phyloP scores from a whole-genome alignment of 495 filamentous ascomycete species.

The Talaromyces proteolyticus region DNA sequence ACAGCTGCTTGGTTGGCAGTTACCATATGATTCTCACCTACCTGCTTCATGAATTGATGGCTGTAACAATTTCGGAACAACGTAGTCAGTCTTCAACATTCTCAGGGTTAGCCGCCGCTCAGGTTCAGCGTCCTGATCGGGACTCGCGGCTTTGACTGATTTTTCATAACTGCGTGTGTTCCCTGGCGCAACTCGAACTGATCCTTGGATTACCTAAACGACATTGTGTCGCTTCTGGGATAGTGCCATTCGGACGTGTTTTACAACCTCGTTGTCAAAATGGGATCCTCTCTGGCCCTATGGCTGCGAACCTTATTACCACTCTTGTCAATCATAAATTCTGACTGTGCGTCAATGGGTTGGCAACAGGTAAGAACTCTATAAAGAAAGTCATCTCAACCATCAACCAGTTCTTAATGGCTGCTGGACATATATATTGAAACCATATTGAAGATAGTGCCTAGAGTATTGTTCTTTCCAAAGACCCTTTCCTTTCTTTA shows the following conservation, averaged over 20 bases:
- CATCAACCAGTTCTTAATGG: conserved; percentile 1
- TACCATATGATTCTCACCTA: conserved; percentile 6
- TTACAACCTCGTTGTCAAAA: neutral
- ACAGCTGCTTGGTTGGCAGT: conserved; percentile 3
- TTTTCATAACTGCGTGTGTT: conserved; percentile 2
- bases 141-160: conserved; percentile 3
- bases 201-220: conserved; percentile 1
- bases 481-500: too few relatives aligned
- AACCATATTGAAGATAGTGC: neutral
- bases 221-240: conserved; percentile 4
- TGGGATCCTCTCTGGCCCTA: conserved; percentile 2
- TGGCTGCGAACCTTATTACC: neutral
- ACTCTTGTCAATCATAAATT: conserved; percentile 5
- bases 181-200: conserved; percentile 1
- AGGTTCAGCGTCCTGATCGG: neutral
- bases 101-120: neutral
- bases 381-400: conserved; percentile 1
- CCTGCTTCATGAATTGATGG: conserved; percentile 5
- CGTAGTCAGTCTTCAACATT: conserved; percentile 1
- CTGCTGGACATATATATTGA: neutral
- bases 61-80: neutral
- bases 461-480: too few relatives aligned
- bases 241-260: neutral
- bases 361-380: conserved; percentile 4
- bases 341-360: conserved; percentile 3